Percentiles rank a stretch among this genome's conserved stretches.
phyloP scores from a whole-genome alignment of 2,329 filamentous ascomycete genomes.

The Penicillium digitatum region DNA sequence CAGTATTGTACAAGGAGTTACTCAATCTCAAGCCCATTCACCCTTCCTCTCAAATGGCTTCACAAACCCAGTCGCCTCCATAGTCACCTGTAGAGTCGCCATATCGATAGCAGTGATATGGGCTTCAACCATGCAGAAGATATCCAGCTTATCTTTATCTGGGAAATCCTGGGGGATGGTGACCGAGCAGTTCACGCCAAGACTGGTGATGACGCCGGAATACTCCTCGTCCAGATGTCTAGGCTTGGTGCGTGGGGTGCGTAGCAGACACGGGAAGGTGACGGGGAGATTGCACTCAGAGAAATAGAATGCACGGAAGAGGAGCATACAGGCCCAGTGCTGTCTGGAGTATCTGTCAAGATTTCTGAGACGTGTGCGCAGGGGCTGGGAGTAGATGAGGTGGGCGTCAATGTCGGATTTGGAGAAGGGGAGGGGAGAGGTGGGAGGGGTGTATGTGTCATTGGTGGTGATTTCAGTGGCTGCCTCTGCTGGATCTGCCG shows the following conservation, averaged over 20 bases:
- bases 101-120: conserved; percentile 35
- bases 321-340: conserved; percentile 52
- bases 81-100: conserved; percentile 28
- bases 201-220: conserved; percentile 29
- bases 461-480: not conserved
- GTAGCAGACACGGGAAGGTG: conserved; percentile 41
- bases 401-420: conserved; percentile 47
- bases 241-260: conserved; percentile 24
- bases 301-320: conserved; percentile 58
- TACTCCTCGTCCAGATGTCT: conserved; percentile 25
- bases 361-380: conserved; percentile 40
- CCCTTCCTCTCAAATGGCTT: conserved; percentile 33
- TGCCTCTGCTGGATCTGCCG: not conserved
- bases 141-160: conserved; percentile 24
- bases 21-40: conserved; percentile 27
- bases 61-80: conserved; percentile 34
- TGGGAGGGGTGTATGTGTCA: conserved; percentile 3
- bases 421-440: conserved; percentile 49
- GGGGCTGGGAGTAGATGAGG: conserved; percentile 43
- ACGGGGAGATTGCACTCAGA: conserved; percentile 50
- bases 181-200: conserved; percentile 33
- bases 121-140: conserved; percentile 36
- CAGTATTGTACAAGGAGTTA: conserved; percentile 11
- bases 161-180: conserved; percentile 22
- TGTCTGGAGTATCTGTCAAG: conserved; percentile 37